Conservation (phyloP, 495 filamentous ascomycete genomes). For the Acidomyces sp. region DNA sequence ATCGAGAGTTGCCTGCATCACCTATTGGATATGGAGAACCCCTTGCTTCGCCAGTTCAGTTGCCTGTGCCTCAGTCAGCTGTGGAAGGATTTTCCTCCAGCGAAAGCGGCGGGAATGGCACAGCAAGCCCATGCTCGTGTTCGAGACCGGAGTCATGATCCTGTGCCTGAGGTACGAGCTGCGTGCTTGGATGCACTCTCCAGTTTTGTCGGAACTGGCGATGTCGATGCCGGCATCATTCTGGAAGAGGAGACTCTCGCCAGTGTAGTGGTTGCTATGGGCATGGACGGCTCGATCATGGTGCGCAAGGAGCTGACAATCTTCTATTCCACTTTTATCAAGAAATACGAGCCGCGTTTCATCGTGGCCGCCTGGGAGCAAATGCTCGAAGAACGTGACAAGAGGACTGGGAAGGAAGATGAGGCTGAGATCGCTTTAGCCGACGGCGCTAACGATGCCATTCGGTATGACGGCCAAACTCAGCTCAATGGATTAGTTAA, state of each 20-base stretch:
- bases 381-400: constrained; percentile 69
- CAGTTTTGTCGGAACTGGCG: constrained; percentile 68
- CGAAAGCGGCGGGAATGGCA: constrained; percentile 85
- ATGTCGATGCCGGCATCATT: constrained; percentile 54
- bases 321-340: constrained; percentile 84
- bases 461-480: background rate
- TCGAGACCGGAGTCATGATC: constrained; percentile 68
- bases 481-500: background rate
- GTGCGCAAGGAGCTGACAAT: constrained; percentile 86
- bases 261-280: constrained; percentile 70
- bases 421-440: background rate
- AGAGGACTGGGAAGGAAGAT: constrained; percentile 18
- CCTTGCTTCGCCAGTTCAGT: constrained; percentile 86
- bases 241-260: constrained; percentile 81
- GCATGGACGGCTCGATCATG: constrained; percentile 79
- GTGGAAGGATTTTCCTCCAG: constrained; percentile 80
- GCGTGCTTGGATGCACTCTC: constrained; percentile 88
- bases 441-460: background rate
- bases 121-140: constrained; percentile 67
- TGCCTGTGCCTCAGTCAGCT: constrained; percentile 93
- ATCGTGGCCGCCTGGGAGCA: constrained; percentile 86
- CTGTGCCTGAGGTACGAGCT: constrained; percentile 85
- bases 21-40: constrained; percentile 72
- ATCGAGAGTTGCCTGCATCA: constrained; percentile 73
- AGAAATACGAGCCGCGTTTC: constrained; percentile 85